Conservation (phyloP, 306 rosid species). For the Trifolium pratense region DNA sequence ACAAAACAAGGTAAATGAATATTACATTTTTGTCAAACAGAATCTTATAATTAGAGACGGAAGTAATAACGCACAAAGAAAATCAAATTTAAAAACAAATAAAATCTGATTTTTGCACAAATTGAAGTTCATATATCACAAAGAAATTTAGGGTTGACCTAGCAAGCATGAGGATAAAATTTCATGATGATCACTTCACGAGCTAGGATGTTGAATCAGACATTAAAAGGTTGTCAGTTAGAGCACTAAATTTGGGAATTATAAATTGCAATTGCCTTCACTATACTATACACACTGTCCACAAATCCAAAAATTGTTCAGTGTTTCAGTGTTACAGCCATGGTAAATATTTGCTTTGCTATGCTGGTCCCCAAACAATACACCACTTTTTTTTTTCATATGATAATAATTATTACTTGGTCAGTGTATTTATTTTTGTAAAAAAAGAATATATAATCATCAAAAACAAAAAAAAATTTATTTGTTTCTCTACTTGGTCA, state of each 20-base stretch:
- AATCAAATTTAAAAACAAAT: background rate
- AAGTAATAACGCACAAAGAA: background rate
- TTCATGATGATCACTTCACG: constrained; percentile 65
- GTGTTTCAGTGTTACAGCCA: constrained; percentile 41
- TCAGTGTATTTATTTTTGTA: background rate
- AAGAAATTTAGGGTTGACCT: constrained; percentile 44
- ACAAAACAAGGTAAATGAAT: too few relatives aligned
- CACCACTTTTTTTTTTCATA: background rate
- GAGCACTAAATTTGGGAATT: constrained; percentile 52
- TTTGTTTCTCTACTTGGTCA: background rate
- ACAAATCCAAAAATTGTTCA: constrained; percentile 43
- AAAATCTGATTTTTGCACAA: background rate
- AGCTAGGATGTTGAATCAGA: constrained; percentile 44
- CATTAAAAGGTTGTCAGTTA: constrained; percentile 48
- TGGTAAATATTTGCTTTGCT: constrained; percentile 38
- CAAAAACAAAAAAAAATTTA: too few relatives aligned
- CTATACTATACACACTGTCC: constrained; percentile 25
- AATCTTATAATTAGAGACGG: too few relatives aligned
- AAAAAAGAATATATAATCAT: background rate
- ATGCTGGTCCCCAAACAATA: constrained; percentile 41
- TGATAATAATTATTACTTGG: background rate
- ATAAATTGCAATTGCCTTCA: constrained; percentile 38
- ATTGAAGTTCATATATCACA: background rate
- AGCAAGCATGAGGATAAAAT: constrained; percentile 41
- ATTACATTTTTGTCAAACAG: too few relatives aligned